Percentiles rank a stretch among this genome's conserved stretches.
Conservation (phyloP, 805 yeast species). For the Candida stauntonica region DNA sequence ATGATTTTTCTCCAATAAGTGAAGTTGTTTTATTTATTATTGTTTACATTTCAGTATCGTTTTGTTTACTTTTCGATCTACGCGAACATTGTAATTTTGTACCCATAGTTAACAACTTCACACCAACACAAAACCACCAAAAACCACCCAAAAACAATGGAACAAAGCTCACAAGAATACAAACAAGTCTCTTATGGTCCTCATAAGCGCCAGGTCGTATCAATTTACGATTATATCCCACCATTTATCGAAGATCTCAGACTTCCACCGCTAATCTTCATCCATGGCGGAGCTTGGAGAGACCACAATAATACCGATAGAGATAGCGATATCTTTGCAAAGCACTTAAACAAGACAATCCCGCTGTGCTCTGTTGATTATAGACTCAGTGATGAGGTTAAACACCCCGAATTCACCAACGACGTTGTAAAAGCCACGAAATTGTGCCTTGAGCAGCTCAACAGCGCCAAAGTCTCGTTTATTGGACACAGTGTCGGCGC, state of each 20-base stretch:
- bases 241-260: slow-evolving; percentile 6
- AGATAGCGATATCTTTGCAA: slow-evolving; percentile 42
- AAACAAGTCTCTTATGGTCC: slow-evolving; percentile 7
- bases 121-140: too few species aligned
- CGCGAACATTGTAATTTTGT: neutral
- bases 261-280: slow-evolving; percentile 41
- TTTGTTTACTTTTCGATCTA: neutral
- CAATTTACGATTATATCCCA: slow-evolving; percentile 12
- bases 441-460: slow-evolving; percentile 7
- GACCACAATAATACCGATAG: slow-evolving; percentile 57
- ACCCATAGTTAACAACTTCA: too few species aligned
- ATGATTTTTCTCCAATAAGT: neutral
- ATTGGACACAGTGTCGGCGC: slow-evolving; percentile 87
- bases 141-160: neutral
- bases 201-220: slow-evolving; percentile 11
- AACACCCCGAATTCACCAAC: slow-evolving; percentile 56
- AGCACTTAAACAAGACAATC: slow-evolving; percentile 16
- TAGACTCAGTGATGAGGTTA: slow-evolving; percentile 56
- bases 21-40: neutral
- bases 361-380: slow-evolving; percentile 47
- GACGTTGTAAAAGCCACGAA: slow-evolving; percentile 46
- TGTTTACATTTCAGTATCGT: neutral
- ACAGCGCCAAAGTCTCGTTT: slow-evolving; percentile 27
- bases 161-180: neutral
- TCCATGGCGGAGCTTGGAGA: slow-evolving; percentile 92